Conservation (phyloP, 352 stramenopile genomes). For the Halophytophthora polymorphica region DNA sequence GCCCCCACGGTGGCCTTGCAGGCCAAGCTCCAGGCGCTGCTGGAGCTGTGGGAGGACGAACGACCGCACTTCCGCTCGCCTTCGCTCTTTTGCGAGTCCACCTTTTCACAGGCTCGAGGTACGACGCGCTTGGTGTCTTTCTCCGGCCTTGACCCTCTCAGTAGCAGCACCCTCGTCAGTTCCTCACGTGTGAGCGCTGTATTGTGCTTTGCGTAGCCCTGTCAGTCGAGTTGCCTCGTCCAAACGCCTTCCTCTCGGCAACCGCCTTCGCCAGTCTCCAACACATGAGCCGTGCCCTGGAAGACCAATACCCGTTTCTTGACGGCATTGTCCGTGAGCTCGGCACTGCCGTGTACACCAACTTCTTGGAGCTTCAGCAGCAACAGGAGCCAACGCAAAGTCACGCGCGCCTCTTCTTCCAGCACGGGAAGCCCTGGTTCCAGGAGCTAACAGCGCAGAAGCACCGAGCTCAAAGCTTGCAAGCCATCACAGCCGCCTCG, state of each 20-base stretch:
- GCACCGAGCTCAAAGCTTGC: constrained; percentile 15
- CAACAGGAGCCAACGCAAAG: constrained; percentile 12
- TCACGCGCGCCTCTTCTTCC: constrained; percentile 42
- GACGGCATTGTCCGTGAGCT: constrained; percentile 34
- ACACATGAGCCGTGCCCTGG: constrained; percentile 39
- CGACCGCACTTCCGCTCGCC: constrained; percentile 51
- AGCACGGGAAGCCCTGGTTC: constrained; percentile 49
- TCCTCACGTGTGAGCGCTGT: not conserved
- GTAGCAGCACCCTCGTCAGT: not conserved
- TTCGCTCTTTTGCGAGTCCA: constrained; percentile 58
- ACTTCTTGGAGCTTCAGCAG: constrained; percentile 28
- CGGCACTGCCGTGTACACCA: constrained; percentile 36
- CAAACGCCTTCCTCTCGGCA: constrained; percentile 51
- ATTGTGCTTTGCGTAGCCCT: constrained; percentile 23
- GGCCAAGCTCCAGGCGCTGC: constrained; percentile 46
- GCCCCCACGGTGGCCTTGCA: constrained; percentile 23
- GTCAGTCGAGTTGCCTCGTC: constrained; percentile 37
- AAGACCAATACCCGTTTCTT: constrained; percentile 54
- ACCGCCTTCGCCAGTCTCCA: constrained; percentile 48
- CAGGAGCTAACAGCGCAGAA: constrained; percentile 31
- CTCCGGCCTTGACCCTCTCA: not conserved
- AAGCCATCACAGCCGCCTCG: constrained; percentile 11
- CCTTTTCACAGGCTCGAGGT: constrained; percentile 61
- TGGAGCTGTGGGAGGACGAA: constrained; percentile 49
- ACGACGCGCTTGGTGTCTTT: constrained; percentile 1